Base-by-base conservation (phyloP, 164 flowering plant genomes). In the Vitis rotundifolia region DNA sequence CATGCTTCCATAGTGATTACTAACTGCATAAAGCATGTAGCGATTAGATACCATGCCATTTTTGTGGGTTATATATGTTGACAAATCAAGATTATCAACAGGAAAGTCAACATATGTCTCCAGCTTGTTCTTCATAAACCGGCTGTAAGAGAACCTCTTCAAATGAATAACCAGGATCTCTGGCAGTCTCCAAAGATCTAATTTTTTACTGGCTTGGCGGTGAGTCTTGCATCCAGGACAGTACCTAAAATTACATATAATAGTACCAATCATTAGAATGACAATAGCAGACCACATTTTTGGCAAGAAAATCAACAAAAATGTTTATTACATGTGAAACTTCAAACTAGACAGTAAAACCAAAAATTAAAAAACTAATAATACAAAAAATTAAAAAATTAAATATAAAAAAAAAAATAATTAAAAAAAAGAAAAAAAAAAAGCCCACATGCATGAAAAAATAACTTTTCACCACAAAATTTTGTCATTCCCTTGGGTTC, bases 181-280 rank as follows among this genome's bases (percentile, higher is more conserved):
- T 5, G 98, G 98, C 68, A 95, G 78, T 83, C 98, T 90, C 99
- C 99, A 93, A 59, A 95, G 92, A 76, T 95, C 99, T 68, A 95
- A 83, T 71, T 91, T 95, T 79, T 93, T 95, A 80, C 86, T 89
- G 22, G 99, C 98, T 85, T 93, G 99, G 28, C 87, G 75, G 75
- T 89, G 98, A 73, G 79, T 63, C 85, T 93, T 91, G 83, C 99
- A 95, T 54, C 78, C 76, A 16, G 98, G 99, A 71, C 96, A 95
- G 77, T 84, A 91, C 99, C 99, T 95, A 59, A 16, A 28, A 16
- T 58, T 57, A 12, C 50, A 70, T 59, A 54, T 49, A 49, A 50
- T 47, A 29, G 28, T 5, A 56, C 5, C 14, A 3, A 13, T 18
- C 31, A 61, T 53, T 28, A 70, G 74, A 63, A 63, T 47, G 61